These are phyloP conservation scores for Trichophyton equinum DNA, from an alignment of 2,329 filamentous ascomycete species.

Conservation along the genomic window DNA sequence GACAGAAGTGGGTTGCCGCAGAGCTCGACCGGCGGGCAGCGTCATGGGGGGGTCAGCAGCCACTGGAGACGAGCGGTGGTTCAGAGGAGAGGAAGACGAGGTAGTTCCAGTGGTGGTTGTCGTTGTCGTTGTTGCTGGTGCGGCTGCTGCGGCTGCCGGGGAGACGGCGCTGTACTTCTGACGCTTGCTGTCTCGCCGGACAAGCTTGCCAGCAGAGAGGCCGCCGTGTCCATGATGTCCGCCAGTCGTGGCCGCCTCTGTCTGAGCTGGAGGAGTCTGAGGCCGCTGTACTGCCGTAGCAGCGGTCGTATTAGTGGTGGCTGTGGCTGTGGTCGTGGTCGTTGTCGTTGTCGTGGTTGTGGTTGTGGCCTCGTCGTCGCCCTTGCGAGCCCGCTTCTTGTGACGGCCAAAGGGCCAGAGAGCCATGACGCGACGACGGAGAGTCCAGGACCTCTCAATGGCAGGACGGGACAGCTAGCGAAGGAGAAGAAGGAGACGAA, in stretches of 20 bases:
- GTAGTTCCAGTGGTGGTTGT: slow-evolving; percentile 6
- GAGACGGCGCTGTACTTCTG: slow-evolving; percentile 18
- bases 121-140: too few relatives aligned
- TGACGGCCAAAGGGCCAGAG: slow-evolving; percentile 73
- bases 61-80: background rate
- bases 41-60: background rate
- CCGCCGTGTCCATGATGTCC: slow-evolving; percentile 5
- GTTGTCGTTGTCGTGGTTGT: background rate
- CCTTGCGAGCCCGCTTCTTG: slow-evolving; percentile 53
- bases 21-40: background rate
- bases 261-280: slow-evolving; percentile 1
- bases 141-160: slow-evolving; percentile 9
- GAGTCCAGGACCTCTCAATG: too few relatives aligned
- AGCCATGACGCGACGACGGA: slow-evolving; percentile 44
- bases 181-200: slow-evolving; percentile 23
- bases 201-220: slow-evolving; percentile 16
- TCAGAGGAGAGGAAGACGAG: background rate
- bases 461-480: too few relatives aligned
- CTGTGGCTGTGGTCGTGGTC: background rate
- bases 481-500: too few relatives aligned
- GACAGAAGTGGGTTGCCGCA: slow-evolving; percentile 16
- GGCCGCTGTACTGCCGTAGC: too few relatives aligned
- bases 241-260: background rate
- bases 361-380: slow-evolving; percentile 34
- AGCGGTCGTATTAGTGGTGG: too few relatives aligned